These are phyloP conservation scores for Platismatia glauca DNA, from an alignment of 495 filamentous ascomycete genomes.

Conservation along the genomic window DNA sequence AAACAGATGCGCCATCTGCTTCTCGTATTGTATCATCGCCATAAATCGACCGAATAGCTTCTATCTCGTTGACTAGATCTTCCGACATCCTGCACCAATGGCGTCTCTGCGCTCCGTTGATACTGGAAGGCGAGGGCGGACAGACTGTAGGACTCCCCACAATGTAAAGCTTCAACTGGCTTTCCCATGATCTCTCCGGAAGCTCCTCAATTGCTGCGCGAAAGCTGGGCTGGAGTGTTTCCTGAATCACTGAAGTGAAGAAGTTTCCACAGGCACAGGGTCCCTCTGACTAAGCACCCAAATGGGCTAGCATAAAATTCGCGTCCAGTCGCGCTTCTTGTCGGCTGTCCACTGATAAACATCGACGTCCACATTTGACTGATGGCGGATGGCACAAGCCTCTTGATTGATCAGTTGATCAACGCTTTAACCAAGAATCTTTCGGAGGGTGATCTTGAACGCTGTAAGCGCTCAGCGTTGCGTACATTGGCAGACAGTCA, in stretches of 20 bases:
- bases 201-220: not conserved
- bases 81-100: conserved; percentile 47
- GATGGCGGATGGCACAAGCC: conserved; percentile 40
- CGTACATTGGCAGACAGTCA: conserved; percentile 48
- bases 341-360: not conserved
- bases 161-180: not conserved
- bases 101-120: not conserved
- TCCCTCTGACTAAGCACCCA: not conserved
- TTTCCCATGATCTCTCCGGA: not conserved
- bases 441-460: conserved; percentile 28
- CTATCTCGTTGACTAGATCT: conserved; percentile 75
- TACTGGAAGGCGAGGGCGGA: not conserved
- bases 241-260: too few species aligned
- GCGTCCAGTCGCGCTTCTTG: not conserved
- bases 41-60: conserved; percentile 91
- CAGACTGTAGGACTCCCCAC: not conserved
- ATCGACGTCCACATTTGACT: not conserved
- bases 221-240: not conserved
- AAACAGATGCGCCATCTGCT: conserved; percentile 29
- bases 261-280: too few species aligned
- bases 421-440: conserved; percentile 27
- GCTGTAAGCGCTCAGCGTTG: conserved; percentile 38
- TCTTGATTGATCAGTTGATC: conserved; percentile 35
- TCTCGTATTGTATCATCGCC: conserved; percentile 53
- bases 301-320: not conserved